Conservation (phyloP, 208 protist species). For the Leishmania lainsoni region DNA sequence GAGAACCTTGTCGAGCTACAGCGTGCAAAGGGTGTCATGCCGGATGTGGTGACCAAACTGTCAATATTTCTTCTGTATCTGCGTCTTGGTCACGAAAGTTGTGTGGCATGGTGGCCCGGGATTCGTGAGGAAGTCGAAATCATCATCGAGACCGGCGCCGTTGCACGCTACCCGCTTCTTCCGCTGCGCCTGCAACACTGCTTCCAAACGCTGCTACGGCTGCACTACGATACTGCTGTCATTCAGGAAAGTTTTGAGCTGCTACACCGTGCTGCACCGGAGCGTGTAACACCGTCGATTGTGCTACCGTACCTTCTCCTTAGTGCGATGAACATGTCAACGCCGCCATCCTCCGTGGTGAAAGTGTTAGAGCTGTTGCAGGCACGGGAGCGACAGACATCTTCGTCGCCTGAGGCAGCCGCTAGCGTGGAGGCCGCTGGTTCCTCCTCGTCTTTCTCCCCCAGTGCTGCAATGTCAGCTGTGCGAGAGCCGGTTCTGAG, state of each 20-base stretch:
- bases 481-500: conserved; percentile 45
- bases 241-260: conserved; percentile 75
- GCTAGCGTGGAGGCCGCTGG: background rate
- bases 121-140: conserved; percentile 60
- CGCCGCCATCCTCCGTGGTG: conserved; percentile 58
- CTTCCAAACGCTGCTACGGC: conserved; percentile 78
- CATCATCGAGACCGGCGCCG: conserved; percentile 28
- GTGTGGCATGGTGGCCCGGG: conserved; percentile 56
- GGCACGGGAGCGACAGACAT: background rate
- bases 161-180: conserved; percentile 59
- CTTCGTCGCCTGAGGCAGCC: background rate
- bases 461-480: background rate
- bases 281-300: conserved; percentile 53
- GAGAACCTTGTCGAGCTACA: conserved; percentile 83
- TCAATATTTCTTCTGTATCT: conserved; percentile 86
- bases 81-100: conserved; percentile 68
- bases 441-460: background rate
- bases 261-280: conserved; percentile 37
- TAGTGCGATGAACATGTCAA: conserved; percentile 60
- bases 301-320: conserved; percentile 81
- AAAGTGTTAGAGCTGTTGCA: conserved; percentile 50
- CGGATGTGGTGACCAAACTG: conserved; percentile 78
- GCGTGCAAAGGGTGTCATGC: conserved; percentile 46
- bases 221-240: conserved; percentile 66
- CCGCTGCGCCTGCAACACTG: conserved; percentile 76